Evolutionary conservation across 352 stramenopile species (phyloP), one percentile per base, ranked within the genome.

Genomic region (Peronospora belbahrii): DNA sequence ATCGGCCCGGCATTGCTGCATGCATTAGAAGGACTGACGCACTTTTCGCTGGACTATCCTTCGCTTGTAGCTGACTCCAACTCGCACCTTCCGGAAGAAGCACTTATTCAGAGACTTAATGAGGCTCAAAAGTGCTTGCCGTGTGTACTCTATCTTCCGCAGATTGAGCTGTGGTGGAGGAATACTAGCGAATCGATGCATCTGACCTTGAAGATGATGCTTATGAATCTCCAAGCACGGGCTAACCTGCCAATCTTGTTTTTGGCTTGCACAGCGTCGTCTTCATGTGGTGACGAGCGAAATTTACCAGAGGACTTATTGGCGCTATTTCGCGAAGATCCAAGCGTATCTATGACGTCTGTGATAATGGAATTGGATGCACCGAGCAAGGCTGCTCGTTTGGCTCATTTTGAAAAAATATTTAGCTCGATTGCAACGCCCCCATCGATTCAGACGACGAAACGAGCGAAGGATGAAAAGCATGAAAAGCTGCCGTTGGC

Each of bases 21-120:
- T 42, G 62, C 67, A 4, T 54, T 95, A 17, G 83, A 95, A 39
- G 73, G 75, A 6, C 48, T 91, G 6, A 80, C 75, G 0, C 74
- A 88, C 41, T 83, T 93, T 22, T 88, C 79, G 4, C 52, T 95
- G 6, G 77, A 93, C 40, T 86, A 89, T 42, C 74, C 81, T 23
- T 86, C 74, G 9, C 58, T 92, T 0, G 64, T 95, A 8, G 67
- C 74, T 2, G 76, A 90, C 39, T 54, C 67, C 2, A 85, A 86
- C 50, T 64, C 76, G 4, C 70, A 85, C 22, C 59, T 64, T 32
- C 55, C 72, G 0, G 74, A 89, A 56, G 83, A 93, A 69, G 81
- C 83, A n/a, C 60, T 95, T 23, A 75, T 92, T 15, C 54, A 65
- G 23, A 61, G 70, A 20, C 61, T 95, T 10, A 70, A 57, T 0